Base-by-base conservation (phyloP, 768 basidiomycete genomes). In the Agaricus subrufescens region DNA sequence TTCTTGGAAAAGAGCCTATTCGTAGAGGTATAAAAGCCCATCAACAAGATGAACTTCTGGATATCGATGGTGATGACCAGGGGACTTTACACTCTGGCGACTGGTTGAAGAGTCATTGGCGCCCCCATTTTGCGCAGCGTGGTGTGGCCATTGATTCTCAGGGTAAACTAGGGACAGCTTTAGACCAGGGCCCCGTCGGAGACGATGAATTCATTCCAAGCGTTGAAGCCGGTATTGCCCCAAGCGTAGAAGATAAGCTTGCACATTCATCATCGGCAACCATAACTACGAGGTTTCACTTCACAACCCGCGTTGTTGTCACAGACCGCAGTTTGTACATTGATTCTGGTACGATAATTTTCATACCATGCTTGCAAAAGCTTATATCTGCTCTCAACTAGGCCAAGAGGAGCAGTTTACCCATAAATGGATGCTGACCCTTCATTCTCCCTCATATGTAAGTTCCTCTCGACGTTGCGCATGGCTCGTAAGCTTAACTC, bases 361-460 rank as follows among this genome's bases (percentile, higher is more conserved):
- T 12, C 42, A 19, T 30, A 4, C 19, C 30, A 15, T 47, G 46
- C 10, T 11, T 30, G 8, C 30, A 54, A 50, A 52, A 54, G 26
- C 51, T n/a, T 23, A 8, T 23, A 43, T 53, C 5, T 44, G 46
- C 26, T 46, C 42, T 7, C 58, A 76, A 74, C 3, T 61, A 69
- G 49, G 26, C 60, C 55, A 46, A 52, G n/a, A 54, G 65, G 38
- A 59, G 51, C 59, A 59, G 2, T 71, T 73, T 56, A 75, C 76
- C 1, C 76, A 81, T 63, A 78, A 76, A 64, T 83, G 81, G 81
- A 81, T 80, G 79, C 69, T 83, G 39, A 77, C 75, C 0, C 70
- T 80, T 11, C 77, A 81, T 55, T 71, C 79, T 4, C 78, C 81
- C 26, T 77, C 80, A 42, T 83, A 82, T 59, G 81, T 78, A 48